These are phyloP conservation scores for Didymella pomorum DNA, from an alignment of 2,329 filamentous ascomycete species.

Conservation along the genomic window DNA sequence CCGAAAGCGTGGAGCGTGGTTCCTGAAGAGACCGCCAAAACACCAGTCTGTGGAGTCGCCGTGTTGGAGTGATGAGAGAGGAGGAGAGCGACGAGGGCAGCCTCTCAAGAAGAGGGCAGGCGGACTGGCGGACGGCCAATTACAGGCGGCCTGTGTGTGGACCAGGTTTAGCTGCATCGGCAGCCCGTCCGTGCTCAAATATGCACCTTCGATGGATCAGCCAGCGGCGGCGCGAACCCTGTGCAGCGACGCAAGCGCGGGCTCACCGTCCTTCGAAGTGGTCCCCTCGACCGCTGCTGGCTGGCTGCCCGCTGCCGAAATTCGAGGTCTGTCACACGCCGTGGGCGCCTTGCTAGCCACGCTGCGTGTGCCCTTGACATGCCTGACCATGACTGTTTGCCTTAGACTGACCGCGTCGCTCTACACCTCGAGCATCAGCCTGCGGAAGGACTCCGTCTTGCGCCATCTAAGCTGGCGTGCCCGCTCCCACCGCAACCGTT, in stretches of 20 bases:
- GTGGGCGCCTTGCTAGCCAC: slow-evolving; percentile 8
- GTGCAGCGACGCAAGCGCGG: slow-evolving; percentile 12
- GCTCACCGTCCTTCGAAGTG: slow-evolving; percentile 14
- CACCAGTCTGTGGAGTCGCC: slow-evolving; percentile 37
- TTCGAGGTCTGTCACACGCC: background rate
- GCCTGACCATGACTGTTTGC: background rate
- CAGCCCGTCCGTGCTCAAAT: slow-evolving; percentile 7
- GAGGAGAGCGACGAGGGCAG: slow-evolving; percentile 36
- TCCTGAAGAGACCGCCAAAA: slow-evolving; percentile 49
- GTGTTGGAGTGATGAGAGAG: slow-evolving; percentile 39
- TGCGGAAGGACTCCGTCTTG: slow-evolving; percentile 22
- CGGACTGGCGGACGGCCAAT: slow-evolving; percentile 25
- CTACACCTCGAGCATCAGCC: slow-evolving; percentile 15
- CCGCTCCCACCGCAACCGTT: slow-evolving; percentile 9
- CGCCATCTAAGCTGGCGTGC: slow-evolving; percentile 11
- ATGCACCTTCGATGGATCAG: slow-evolving; percentile 13
- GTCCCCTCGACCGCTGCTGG: slow-evolving; percentile 15
- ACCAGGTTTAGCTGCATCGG: slow-evolving; percentile 20
- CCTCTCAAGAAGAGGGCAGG: slow-evolving; percentile 33
- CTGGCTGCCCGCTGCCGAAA: slow-evolving; percentile 11
- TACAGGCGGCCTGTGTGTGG: slow-evolving; percentile 28
- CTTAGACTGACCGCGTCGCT: background rate
- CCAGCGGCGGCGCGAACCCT: slow-evolving; percentile 18
- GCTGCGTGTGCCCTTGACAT: background rate
- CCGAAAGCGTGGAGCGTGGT: slow-evolving; percentile 50